phyloP scores from a whole-genome alignment of 2,329 filamentous ascomycete genomes.

The Aspergillus fumigatus region DNA sequence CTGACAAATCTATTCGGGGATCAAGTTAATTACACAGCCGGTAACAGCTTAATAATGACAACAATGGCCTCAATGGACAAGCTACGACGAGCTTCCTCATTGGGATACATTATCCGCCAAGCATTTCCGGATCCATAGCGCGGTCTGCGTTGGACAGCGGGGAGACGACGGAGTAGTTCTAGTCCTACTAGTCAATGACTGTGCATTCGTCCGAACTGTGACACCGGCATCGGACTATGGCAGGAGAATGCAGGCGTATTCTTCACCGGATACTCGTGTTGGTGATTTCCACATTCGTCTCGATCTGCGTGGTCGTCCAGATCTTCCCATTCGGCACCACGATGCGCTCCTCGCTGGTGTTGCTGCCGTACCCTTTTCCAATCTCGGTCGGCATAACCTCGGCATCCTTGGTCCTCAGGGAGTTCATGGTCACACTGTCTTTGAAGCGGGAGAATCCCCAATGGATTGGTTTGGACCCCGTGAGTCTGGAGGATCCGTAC shows the following conservation, averaged over 20 bases:
- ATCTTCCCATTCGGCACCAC: constrained; percentile 29
- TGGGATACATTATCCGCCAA: background rate
- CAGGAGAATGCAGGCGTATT: too few relatives aligned
- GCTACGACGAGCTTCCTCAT: background rate
- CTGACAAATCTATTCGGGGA: background rate
- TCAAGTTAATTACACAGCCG: too few relatives aligned
- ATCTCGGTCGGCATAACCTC: constrained; percentile 19
- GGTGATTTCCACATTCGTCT: constrained; percentile 26
- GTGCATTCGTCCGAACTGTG: too few relatives aligned
- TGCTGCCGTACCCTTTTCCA: constrained; percentile 9
- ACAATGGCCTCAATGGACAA: too few relatives aligned
- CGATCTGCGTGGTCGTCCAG: constrained; percentile 27
- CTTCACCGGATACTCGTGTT: background rate
- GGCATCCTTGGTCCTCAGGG: constrained; percentile 8
- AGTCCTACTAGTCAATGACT: too few relatives aligned
- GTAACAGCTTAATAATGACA: too few relatives aligned
- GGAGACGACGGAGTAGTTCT: too few relatives aligned
- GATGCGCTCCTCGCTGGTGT: constrained; percentile 27
- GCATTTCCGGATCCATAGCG: background rate
- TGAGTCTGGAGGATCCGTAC: constrained; percentile 16
- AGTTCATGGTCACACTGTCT: constrained; percentile 16
- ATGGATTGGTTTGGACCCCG: constrained; percentile 13
- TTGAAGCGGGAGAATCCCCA: constrained; percentile 26
- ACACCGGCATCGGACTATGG: too few relatives aligned
- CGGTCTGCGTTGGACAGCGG: background rate